Base-by-base conservation (phyloP, 2,329 filamentous ascomycete species). In the Tolypocladium tropicale region DNA sequence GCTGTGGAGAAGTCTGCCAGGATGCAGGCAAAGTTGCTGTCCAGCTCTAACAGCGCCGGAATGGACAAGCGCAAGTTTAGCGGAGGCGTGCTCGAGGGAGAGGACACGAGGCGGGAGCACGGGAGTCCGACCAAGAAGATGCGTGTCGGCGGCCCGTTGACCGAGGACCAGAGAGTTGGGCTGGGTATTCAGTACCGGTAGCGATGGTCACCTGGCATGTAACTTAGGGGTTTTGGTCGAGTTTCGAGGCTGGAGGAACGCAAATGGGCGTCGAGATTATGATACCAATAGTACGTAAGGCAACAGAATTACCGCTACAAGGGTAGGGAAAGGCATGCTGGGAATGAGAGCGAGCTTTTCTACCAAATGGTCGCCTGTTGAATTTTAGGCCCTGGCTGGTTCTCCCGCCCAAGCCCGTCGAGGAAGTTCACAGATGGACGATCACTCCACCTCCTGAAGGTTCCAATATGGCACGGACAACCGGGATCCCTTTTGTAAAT, bases 31-130 rank as follows among this genome's bases (percentile, higher is more conserved):
- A 79, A 74, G 62, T 65, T 81, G 1, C 75, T 79, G 56, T 74
- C 76, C 4, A 72, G 74, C 10, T 60, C 77, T 16, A 76, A 75
- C 61, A 67, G 70, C 14, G 72, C 71, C 16, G 73, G 71, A 1
- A 53, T 66, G 32, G 78, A 79, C 53, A 82, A 83, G 71, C 74
- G 80, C 55, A 82, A 82, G 66, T 76, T 77, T 39, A 72, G 68
- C 25, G 71, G 70, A 4, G 65, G 64, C 23, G 60, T 64, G 4
- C 57, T 56, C 21, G 66, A 60, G 51, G 71, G 71, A 3, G 71
- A 72, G 2, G 65, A 69, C 34, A 59, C 65, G 46, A 66, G 67
- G 28, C 71, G 72, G 30, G 65, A 67, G 12, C 64, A 72, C 32
- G 68, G 69, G 6, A 81, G 77, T 62, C 78, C 79, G 32, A 69